A percentile compares a stretch with the other conserved stretches of the same genome.
Evolutionary conservation across 2,329 filamentous ascomycete genomes (phyloP).

Genomic region (Diaporthe helianthi): DNA sequence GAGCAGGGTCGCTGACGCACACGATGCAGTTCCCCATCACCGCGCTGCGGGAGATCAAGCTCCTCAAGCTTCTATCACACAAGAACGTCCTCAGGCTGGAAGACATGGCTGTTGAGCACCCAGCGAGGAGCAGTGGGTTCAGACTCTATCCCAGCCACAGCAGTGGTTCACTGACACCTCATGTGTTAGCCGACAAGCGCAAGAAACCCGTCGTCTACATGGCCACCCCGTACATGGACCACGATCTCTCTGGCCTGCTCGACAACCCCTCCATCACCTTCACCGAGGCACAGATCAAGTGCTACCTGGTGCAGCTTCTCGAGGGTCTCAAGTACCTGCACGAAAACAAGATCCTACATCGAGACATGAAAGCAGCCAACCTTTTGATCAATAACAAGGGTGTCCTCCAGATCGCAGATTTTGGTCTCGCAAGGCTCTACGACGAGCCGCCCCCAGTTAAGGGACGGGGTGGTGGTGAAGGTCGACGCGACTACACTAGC

Average conservation of each 20-base stretch:
- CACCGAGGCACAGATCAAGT: constrained; percentile 92
- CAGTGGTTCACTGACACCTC: constrained; percentile 36
- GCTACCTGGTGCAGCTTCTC: constrained; percentile 93
- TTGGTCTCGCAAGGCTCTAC: constrained; percentile 92
- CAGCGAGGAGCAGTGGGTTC: constrained; percentile 63
- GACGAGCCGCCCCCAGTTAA: constrained; percentile 81
- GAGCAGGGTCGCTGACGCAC: constrained; percentile 29
- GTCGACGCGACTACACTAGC: constrained; percentile 91
- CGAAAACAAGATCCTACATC: constrained; percentile 86
- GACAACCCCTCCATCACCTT: constrained; percentile 93
- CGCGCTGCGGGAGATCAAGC: constrained; percentile 94
- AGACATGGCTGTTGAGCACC: constrained; percentile 94
- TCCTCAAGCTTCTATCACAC: constrained; percentile 94
- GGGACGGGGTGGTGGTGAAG: constrained; percentile 82
- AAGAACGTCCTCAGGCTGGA: constrained; percentile 85
- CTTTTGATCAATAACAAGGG: constrained; percentile 94
- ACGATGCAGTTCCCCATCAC: constrained; percentile 85
- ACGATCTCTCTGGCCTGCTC: constrained; percentile 95
- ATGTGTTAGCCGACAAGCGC: constrained; percentile 70
- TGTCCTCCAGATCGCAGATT: constrained; percentile 95
- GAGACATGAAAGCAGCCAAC: constrained; percentile 99
- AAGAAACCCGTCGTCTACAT: constrained; percentile 94
- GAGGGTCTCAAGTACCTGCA: constrained; percentile 91
- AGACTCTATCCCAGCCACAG: constrained; percentile 24
- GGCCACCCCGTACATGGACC: constrained; percentile 99